phyloP scores from a whole-genome alignment of 805 yeast genomes.

The Yamadazyma takamatsuzukensis region DNA sequence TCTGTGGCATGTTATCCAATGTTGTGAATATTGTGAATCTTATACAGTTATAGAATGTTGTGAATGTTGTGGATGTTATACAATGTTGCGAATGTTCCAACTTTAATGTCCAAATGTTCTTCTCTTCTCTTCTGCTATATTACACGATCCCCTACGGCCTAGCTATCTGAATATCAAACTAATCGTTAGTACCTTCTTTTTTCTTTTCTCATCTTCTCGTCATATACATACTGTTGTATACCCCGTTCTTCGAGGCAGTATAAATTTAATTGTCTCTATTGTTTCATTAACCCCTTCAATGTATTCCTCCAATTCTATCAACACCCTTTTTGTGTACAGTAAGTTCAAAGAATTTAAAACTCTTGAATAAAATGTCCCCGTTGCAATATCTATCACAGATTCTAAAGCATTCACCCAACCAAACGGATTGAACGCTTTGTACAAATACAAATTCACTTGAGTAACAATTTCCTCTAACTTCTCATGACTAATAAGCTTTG shows the following conservation, averaged over 20 bases:
- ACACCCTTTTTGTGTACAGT: constrained; percentile 23
- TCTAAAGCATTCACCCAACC: constrained; percentile 23
- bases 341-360: constrained; percentile 14
- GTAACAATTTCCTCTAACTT: constrained; percentile 43
- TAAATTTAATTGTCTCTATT: constrained; percentile 18
- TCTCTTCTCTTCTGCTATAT: neutral
- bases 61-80: too few relatives aligned
- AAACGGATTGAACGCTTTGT: constrained; percentile 37
- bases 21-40: too few relatives aligned
- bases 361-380: constrained; percentile 31
- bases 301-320: constrained; percentile 37
- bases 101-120: too few relatives aligned
- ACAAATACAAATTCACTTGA: constrained; percentile 40
- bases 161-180: constrained; percentile 53
- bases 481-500: constrained; percentile 18
- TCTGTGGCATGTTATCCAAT: too few relatives aligned
- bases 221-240: constrained; percentile 33
- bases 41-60: too few relatives aligned
- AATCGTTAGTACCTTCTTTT: constrained; percentile 15
- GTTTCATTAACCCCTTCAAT: constrained; percentile 19
- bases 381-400: constrained; percentile 39
- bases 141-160: constrained; percentile 11
- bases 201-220: neutral
- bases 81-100: too few relatives aligned
- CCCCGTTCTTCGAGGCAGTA: constrained; percentile 37